Base-by-base conservation (phyloP, 2,329 filamentous ascomycete genomes). In the Ascochyta rabiei region DNA sequence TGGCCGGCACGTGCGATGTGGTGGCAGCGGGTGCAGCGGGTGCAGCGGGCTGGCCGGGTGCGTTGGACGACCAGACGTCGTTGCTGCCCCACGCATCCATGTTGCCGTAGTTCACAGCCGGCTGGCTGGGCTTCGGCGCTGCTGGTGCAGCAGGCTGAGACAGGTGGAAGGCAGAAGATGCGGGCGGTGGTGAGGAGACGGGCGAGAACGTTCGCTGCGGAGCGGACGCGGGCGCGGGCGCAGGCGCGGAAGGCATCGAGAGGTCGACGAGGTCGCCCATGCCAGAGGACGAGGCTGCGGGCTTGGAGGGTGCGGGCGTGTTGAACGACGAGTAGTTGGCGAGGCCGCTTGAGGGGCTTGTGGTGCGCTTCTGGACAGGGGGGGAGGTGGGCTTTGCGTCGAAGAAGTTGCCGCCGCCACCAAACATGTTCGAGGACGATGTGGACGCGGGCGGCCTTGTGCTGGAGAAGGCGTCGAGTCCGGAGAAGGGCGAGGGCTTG, bases 251-350 rank as follows among this genome's bases (percentile, higher is more conserved):
- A 10, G 54, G 49, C 62, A 76, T 66, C 66, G 76, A 59, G 62
- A 96, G 84, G 70, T 93, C 91, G 68, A 97, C 93, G 1, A 97
- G 81, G 70, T 96, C 91, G 43, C 86, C 87, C 66, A 95, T 77
- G 21, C 62, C 51, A 24, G 48, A 46, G 15, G 86, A 83, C 26
- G 75, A 70, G 13, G 77, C 70, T 4, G 79, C 72, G n/a, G 80
- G 76, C 48, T 79, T 79, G 74, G 80, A 70, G 41, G 76, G 56
- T 12, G 73, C 63, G 2, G 80, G 77, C 53, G 88, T 86, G 12
- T 83, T 82, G 30, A 87, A 83, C 59, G 93, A 89, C 26, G 84
- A 84, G 60, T 89, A 87, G 66, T 89, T 86, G 41, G 75, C 74
- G 59, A 82, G 79, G 18, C 82, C 86, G 59, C 84, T 85, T 59